A percentile compares a stretch with the other conserved stretches of the same genome.
Evolutionary conservation across 805 yeast genomes (phyloP).

Genomic region (Dipodascopsis tothii): DNA sequence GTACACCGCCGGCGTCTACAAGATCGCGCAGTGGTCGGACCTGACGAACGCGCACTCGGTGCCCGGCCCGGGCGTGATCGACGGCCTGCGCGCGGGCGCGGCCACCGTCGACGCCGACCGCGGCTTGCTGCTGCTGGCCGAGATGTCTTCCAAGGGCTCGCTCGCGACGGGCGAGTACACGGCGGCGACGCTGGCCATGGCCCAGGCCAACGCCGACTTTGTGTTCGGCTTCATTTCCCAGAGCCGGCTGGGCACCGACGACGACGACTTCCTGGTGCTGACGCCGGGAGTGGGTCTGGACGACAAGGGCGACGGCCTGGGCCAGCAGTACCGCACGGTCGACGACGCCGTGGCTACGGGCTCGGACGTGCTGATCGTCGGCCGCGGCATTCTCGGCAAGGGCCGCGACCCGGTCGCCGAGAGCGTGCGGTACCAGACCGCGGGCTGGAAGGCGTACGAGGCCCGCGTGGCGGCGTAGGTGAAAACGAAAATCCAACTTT

Average conservation of each 20-base stretch:
- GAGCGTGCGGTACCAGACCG: slow-evolving; percentile 79
- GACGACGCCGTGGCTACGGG: slow-evolving; percentile 75
- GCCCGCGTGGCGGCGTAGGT: slow-evolving; percentile 35
- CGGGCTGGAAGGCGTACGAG: slow-evolving; percentile 91
- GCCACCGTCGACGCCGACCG: slow-evolving; percentile 54
- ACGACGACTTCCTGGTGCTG: slow-evolving; percentile 92
- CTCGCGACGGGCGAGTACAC: slow-evolving; percentile 91
- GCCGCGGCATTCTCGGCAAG: slow-evolving; percentile 90
- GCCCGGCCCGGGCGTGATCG: slow-evolving; percentile 88
- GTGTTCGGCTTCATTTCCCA: slow-evolving; percentile 97
- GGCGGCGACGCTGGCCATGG: slow-evolving; percentile 77
- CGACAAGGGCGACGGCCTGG: slow-evolving; percentile 90
- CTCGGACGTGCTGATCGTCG: slow-evolving; percentile 95
- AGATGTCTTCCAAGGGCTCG: slow-evolving; percentile 87
- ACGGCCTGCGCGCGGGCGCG: slow-evolving; percentile 72
- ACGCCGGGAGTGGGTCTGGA: slow-evolving; percentile 98
- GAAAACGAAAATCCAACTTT: too few species aligned
- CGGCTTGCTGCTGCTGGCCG: slow-evolving; percentile 91
- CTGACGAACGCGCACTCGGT: slow-evolving; percentile 97
- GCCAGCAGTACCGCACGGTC: slow-evolving; percentile 94
- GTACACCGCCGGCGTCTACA: slow-evolving; percentile 81
- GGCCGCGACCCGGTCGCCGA: slow-evolving; percentile 87
- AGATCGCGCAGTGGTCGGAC: slow-evolving; percentile 90
- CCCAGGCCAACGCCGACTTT: slow-evolving; percentile 76
- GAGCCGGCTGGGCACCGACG: slow-evolving; percentile 69